Percentiles rank a stretch among this genome's conserved stretches.
phyloP scores from a whole-genome alignment of 768 basidiomycete genomes.

The Grammothele lineata region DNA sequence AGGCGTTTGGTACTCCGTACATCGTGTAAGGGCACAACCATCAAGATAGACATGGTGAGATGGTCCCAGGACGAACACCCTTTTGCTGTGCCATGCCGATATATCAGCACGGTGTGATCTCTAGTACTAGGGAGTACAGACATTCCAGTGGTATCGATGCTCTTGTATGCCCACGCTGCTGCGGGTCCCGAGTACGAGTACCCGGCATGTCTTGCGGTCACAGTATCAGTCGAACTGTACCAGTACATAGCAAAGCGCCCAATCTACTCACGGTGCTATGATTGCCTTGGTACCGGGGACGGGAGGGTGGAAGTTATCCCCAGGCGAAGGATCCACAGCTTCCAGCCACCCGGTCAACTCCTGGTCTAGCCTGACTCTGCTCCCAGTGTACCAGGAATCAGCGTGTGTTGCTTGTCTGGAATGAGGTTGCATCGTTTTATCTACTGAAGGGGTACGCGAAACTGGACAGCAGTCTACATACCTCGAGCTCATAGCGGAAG shows the following conservation, averaged over 20 bases:
- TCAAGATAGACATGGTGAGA: conserved; percentile 89
- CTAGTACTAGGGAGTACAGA: conserved; percentile 35
- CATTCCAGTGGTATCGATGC: conserved; percentile 80
- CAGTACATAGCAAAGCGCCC: too few relatives aligned
- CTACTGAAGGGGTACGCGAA: background rate
- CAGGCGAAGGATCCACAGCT: conserved; percentile 44
- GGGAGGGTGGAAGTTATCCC: conserved; percentile 56
- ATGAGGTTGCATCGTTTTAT: background rate
- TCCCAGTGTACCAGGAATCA: conserved; percentile 81
- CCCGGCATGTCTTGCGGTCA: conserved; percentile 76
- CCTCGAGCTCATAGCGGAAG: background rate
- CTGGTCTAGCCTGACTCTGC: conserved; percentile 57
- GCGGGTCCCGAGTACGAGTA: conserved; percentile 92
- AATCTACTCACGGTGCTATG: conserved; percentile 82
- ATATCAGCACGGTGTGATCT: background rate
- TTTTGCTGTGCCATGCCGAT: conserved; percentile 50
- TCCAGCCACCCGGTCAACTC: conserved; percentile 66
- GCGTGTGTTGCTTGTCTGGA: conserved; percentile 75
- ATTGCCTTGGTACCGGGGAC: conserved; percentile 76
- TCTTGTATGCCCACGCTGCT: conserved; percentile 95
- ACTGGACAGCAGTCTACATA: background rate
- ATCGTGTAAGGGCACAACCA: conserved; percentile 83
- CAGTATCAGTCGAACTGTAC: background rate
- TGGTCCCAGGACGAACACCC: conserved; percentile 93
- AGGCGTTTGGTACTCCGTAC: conserved; percentile 77